Conservation (phyloP, 768 basidiomycete species). For the Hemileccinum impolitum region DNA sequence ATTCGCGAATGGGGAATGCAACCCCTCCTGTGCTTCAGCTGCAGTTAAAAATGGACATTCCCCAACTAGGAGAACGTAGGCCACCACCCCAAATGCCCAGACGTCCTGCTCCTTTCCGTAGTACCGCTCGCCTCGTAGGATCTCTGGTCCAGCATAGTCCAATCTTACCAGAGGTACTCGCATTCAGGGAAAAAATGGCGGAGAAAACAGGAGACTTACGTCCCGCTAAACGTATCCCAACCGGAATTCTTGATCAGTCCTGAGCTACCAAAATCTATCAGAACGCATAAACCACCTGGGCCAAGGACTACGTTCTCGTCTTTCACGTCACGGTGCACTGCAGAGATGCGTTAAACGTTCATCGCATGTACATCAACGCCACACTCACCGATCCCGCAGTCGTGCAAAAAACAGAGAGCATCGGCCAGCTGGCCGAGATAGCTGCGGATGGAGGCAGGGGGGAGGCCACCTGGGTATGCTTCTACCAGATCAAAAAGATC, state of each 20-base stretch:
- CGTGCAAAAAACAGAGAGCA: constrained; percentile 84
- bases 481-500: constrained; percentile 98
- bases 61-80: constrained; percentile 88
- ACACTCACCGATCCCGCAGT: constrained; percentile 80
- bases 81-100: constrained; percentile 97
- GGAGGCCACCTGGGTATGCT: constrained; percentile 79
- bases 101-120: constrained; percentile 96
- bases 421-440: constrained; percentile 95
- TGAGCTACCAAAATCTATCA: constrained; percentile 97
- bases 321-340: constrained; percentile 96
- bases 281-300: constrained; percentile 74
- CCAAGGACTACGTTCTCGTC: constrained; percentile 94
- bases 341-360: constrained; percentile 7
- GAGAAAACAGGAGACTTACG: constrained; percentile 50
- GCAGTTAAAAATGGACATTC: constrained; percentile 92
- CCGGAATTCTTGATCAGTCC: constrained; percentile 79
- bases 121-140: constrained; percentile 91
- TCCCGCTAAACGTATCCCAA: constrained; percentile 92
- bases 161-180: constrained; percentile 42
- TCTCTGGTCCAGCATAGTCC: constrained; percentile 96
- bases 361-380: neutral
- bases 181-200: constrained; percentile 3
- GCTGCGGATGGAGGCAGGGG: constrained; percentile 66
- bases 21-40: constrained; percentile 84
- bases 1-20: constrained; percentile 70